These are phyloP conservation scores for Chrysoporthe cubensis DNA, from an alignment of 2,329 filamentous ascomycete genomes.

Conservation along the genomic window DNA sequence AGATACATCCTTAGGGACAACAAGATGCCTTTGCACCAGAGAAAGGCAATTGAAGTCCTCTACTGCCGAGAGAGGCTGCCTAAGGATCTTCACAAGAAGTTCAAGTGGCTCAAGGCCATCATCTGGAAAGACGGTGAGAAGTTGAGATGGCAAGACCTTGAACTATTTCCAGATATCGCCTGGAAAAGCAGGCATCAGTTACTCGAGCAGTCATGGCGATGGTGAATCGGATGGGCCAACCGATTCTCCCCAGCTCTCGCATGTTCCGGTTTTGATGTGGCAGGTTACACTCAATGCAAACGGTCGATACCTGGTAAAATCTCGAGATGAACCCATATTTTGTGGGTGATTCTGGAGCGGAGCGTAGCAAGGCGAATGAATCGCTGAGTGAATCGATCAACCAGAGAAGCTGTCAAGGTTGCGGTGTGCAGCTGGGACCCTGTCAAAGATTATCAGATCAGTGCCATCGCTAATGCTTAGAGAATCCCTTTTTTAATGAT, in stretches of 20 bases:
- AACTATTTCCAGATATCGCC: conserved; percentile 21
- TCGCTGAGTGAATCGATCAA: too few species aligned
- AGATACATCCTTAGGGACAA: conserved; percentile 40
- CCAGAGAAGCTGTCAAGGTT: neutral
- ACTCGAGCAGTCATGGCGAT: conserved; percentile 24
- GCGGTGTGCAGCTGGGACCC: neutral
- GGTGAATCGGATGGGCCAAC: neutral
- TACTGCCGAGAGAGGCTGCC: conserved; percentile 36
- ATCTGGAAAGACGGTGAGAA: conserved; percentile 32
- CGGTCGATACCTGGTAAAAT: neutral
- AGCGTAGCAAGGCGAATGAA: neutral
- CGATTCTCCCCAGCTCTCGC: neutral
- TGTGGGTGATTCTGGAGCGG: too few species aligned
- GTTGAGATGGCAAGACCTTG: conserved; percentile 26
- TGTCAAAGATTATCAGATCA: neutral
- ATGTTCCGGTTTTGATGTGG: neutral
- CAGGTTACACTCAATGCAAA: neutral
- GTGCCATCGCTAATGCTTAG: neutral
- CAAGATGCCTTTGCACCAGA: conserved; percentile 36
- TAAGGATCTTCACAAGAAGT: conserved; percentile 34
- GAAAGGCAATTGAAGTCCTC: conserved; percentile 38
- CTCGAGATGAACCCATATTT: too few species aligned
- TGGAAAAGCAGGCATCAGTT: conserved; percentile 27
- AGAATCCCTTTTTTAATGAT: neutral
- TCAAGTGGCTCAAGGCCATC: conserved; percentile 38